Conservation (phyloP, 176 grass and related monocot genomes). For the Bonia amplexicaulis region DNA sequence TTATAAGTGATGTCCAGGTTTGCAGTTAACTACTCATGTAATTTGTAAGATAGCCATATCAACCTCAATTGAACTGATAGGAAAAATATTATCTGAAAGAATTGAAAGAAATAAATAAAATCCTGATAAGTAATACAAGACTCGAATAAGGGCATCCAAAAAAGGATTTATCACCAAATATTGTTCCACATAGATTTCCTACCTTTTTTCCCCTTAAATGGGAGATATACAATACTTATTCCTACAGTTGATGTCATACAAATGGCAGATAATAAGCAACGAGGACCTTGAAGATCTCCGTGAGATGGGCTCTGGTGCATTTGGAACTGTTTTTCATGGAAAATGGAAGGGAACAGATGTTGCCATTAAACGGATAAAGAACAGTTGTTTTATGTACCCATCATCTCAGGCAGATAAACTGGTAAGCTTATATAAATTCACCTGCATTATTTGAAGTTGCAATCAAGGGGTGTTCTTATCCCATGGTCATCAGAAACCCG, state of each 20-base stretch:
- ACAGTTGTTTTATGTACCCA: constrained; percentile 66
- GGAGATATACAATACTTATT: not conserved
- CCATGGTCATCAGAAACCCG: not conserved
- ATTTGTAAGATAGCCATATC: constrained; percentile 3
- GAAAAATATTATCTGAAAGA: not conserved
- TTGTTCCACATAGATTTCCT: not conserved
- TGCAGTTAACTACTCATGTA: constrained; percentile 3
- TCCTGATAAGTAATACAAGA: not conserved
- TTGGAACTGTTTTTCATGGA: constrained; percentile 91
- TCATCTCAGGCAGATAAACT: constrained; percentile 65
- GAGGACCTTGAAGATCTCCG: constrained; percentile 87
- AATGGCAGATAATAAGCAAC: constrained; percentile 74
- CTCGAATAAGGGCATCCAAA: not conserved
- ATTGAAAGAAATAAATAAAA: not conserved
- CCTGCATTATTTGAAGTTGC: constrained; percentile 8
- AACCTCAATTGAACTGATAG: not conserved
- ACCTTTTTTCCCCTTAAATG: not conserved
- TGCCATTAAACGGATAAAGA: constrained; percentile 92
- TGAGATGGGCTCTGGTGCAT: constrained; percentile 83
- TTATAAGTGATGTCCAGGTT: constrained; percentile 78
- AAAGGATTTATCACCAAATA: not conserved
- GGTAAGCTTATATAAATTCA: constrained; percentile 41
- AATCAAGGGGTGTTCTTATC: not conserved
- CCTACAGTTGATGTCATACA: not conserved
- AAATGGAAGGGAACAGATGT: constrained; percentile 95